These are phyloP conservation scores for Rubia occidens DNA, from an alignment of 305 asterid genomes.

Conservation along the genomic window DNA sequence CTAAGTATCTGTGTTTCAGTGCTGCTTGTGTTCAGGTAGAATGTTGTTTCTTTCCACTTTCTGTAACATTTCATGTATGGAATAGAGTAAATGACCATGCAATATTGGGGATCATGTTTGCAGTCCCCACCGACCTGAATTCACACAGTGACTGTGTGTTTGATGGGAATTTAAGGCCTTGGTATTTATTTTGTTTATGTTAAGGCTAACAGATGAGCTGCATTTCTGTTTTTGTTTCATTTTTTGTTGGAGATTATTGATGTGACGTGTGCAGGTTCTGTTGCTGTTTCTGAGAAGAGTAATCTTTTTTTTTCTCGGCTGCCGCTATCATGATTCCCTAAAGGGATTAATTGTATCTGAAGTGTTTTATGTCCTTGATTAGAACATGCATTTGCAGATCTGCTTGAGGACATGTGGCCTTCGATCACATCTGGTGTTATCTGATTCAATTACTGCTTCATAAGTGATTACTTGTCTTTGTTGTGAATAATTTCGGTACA, in stretches of 20 bases:
- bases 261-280: neutral
- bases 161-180: slow-evolving; percentile 1
- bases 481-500: neutral
- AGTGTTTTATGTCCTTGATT: neutral
- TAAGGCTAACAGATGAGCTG: neutral
- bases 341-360: no score
- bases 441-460: neutral
- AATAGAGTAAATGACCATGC: neutral
- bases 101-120: slow-evolving; percentile 15
- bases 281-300: neutral
- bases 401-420: neutral
- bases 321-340: neutral
- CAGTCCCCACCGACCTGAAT: neutral
- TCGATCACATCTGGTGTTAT: neutral
- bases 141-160: neutral
- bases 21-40: slow-evolving; percentile 30
- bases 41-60: neutral
- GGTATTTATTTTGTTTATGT: neutral
- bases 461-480: neutral
- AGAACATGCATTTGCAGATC: slow-evolving; percentile 2
- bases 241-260: neutral
- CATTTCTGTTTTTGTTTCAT: neutral
- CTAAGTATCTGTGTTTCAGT: slow-evolving; percentile 26
- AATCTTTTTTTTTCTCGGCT: neutral
- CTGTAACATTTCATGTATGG: neutral